Evolutionary conservation across 768 basidiomycete genomes (phyloP), one percentile per base, ranked within the genome.

Genomic region (Termitomyces sp.): DNA sequence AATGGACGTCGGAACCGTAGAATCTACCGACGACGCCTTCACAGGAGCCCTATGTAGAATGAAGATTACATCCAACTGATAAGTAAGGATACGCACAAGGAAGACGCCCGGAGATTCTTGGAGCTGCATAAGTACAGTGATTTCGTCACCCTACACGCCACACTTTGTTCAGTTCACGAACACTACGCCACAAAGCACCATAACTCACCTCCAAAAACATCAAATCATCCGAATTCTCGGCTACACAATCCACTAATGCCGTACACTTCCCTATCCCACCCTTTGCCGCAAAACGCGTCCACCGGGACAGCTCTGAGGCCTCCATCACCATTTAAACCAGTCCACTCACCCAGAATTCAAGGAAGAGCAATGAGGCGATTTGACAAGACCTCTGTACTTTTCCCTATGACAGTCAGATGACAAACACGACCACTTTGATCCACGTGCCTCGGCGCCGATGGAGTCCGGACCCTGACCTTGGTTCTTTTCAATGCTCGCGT

Each of bases 1-100:
- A 90, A 7, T 73, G 79, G 10, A 94, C 92, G 57, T 86, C 74
- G 22, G 69, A 61, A 0, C 80, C 84, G 18, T 73, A 71, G 66
- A 94, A 93, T 5, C 83, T 79, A 10, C 92, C 92, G 2, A 94
- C 88, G 53, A 94, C 88, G 53, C 87, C 92, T 72, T 94, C 92
- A 66, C 92, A 94, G 62, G 86, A 89, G 4, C 92, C 92, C 90
- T 92, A 63, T 0, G 49, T 22, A 54, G 16, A 14, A 30, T 36
- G 26, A 18, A n/a, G 9, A 11, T 11, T 32, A 24, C 43, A 48
- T 20, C 40, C 16, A 24, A 9, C 26, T 14, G 28, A 48, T 13
- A 9, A 26, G 16, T 57, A 43, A 36, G 40, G 2, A 18, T 13
- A 79, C 81, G 57, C 56, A 92, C 90, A n/a, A 93, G 74, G 69